phyloP scores from a whole-genome alignment of 1,284 basidiomycete genomes.

The Cutaneotrichosporon spelunceum region DNA sequence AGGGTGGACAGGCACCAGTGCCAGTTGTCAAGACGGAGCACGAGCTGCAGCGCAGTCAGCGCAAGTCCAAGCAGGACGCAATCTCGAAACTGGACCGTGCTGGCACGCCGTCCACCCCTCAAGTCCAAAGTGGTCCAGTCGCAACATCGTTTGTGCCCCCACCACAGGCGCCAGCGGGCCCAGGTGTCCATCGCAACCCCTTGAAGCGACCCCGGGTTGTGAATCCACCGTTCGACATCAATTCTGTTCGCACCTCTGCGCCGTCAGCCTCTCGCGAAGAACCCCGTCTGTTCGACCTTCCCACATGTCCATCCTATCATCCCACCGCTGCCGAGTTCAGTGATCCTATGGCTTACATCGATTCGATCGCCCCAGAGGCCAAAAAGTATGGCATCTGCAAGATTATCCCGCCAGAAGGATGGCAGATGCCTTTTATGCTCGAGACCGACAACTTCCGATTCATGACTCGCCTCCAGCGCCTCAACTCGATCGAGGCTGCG shows the following conservation, averaged over 20 bases:
- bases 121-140: slow-evolving; percentile 22
- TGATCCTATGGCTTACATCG: slow-evolving; percentile 95
- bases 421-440: slow-evolving; percentile 96
- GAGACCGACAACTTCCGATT: slow-evolving; percentile 76
- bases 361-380: slow-evolving; percentile 72
- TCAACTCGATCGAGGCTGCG: slow-evolving; percentile 96
- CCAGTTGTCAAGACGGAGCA: slow-evolving; percentile 20
- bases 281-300: slow-evolving; percentile 71
- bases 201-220: slow-evolving; percentile 31
- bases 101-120: slow-evolving; percentile 26
- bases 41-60: slow-evolving; percentile 36
- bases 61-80: slow-evolving; percentile 45
- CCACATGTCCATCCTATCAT: slow-evolving; percentile 85
- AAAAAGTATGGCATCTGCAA: slow-evolving; percentile 89
- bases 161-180: slow-evolving; percentile 19
- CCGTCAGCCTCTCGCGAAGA: slow-evolving; percentile 32
- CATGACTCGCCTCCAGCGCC: slow-evolving; percentile 87
- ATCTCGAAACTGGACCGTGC: slow-evolving; percentile 41
- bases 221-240: slow-evolving; percentile 41
- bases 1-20: slow-evolving; percentile 24
- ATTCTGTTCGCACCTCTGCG: slow-evolving; percentile 34
- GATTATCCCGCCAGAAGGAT: slow-evolving; percentile 86
- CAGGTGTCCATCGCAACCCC: slow-evolving; percentile 32
- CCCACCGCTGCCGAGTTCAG: slow-evolving; percentile 86
- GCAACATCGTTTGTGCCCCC: slow-evolving; percentile 43